Evolutionary conservation across 2,329 filamentous ascomycete genomes (phyloP).

Genomic region (Aspergillus alliaceus): DNA sequence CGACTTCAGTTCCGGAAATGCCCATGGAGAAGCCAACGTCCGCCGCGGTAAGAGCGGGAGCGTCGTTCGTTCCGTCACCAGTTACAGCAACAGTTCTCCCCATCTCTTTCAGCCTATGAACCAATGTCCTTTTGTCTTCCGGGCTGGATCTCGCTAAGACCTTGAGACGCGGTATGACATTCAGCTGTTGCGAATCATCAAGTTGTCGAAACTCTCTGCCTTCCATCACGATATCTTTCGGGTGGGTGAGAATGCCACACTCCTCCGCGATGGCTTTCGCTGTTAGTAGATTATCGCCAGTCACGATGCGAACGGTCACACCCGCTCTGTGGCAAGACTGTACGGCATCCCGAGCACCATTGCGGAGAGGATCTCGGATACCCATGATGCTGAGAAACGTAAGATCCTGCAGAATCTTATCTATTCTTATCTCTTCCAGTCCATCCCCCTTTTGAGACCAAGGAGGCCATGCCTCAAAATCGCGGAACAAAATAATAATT

Average conservation of each 20-base stretch:
- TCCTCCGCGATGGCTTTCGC: slow-evolving; percentile 66
- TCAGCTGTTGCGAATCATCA: slow-evolving; percentile 52
- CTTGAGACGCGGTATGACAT: slow-evolving; percentile 53
- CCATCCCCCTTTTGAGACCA: background rate
- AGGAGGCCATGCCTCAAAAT: slow-evolving; percentile 65
- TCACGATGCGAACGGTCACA: slow-evolving; percentile 65
- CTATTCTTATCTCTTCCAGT: background rate
- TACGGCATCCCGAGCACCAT: slow-evolving; percentile 62
- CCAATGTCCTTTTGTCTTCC: slow-evolving; percentile 59
- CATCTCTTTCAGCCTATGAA: slow-evolving; percentile 54
- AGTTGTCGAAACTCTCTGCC: slow-evolving; percentile 60
- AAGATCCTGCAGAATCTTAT: slow-evolving; percentile 47
- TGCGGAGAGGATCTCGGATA: slow-evolving; percentile 65
- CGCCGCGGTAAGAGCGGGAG: slow-evolving; percentile 57
- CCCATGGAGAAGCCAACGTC: slow-evolving; percentile 65
- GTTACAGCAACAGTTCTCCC: slow-evolving; percentile 58
- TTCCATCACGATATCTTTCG: slow-evolving; percentile 59
- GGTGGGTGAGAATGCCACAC: slow-evolving; percentile 57
- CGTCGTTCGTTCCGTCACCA: slow-evolving; percentile 62
- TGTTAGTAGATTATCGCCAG: slow-evolving; percentile 66
- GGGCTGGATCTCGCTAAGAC: slow-evolving; percentile 61
- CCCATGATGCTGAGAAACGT: slow-evolving; percentile 64
- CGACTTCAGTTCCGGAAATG: slow-evolving; percentile 59
- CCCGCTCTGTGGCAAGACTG: slow-evolving; percentile 61
- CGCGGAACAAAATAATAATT: slow-evolving; percentile 67